Evolutionary conservation across 192 early-diverging fungal genomes (phyloP), one percentile per base, ranked within the genome.

Genomic region (Gamsiella multidivaricata): DNA sequence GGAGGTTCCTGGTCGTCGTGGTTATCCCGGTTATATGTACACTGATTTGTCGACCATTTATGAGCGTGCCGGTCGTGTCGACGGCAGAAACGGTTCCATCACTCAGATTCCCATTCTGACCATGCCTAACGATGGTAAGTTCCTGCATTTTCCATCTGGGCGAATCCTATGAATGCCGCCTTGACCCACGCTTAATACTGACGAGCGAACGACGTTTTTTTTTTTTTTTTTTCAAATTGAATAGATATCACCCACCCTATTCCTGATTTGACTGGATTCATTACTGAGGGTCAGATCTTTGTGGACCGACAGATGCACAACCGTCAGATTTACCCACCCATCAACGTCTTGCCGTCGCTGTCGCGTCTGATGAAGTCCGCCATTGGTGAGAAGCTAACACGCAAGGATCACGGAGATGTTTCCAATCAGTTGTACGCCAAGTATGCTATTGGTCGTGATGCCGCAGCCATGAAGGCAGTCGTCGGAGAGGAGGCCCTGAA

Each of bases 21-120:
- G 97, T 70, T 99, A 99, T 85, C 97, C 97, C 18, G 97, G 97
- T 86, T 99, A 99, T 81, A 99, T 99, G 97, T 99, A 99, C 87
- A 99, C 97, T 10, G 97, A 99, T 91, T 90, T 99, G 86, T 96
- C 97, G 25, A 99, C 96, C 60, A 99, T 99, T 73, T 99, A 99
- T 76, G 97, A 99, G 85, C 92, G 97, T 79, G 97, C 96, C 17
- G 97, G 97, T 47, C 94, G 97, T 69, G 97, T 99, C 17, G 92
- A 92, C 54, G 97, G 97, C 57, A 87, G 97, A 58, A 97, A 97
- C 83, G 97, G 97, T 54, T 95, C 94, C 37, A 99, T 99, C 63
- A 99, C 97, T 23, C 97, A 99, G 83, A 98, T 99, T 61, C 97
- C 97, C n/a, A 99, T 99, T 85, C 83, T 99, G 81, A 98, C 97